Evolutionary conservation across 805 yeast species (phyloP).

Genomic region (Gaillardinia entomophila): DNA sequence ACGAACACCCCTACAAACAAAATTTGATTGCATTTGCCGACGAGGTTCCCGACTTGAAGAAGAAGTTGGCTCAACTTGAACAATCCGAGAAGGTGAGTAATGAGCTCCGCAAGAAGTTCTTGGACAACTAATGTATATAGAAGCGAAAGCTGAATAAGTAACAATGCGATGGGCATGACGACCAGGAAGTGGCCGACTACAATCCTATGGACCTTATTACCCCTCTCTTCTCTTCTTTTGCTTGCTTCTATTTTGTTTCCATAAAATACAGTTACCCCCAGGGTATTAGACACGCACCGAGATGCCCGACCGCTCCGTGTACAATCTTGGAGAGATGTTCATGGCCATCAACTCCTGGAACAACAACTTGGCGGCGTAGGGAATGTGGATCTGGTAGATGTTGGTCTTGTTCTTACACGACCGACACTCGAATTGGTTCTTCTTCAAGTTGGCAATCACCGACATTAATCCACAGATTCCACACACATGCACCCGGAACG

Average conservation of each 20-base stretch:
- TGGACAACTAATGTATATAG: constrained; percentile 12
- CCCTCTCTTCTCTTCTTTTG: too few species aligned
- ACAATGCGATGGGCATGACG: too few species aligned
- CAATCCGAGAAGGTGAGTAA: constrained; percentile 23
- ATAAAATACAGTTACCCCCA: constrained; percentile 12
- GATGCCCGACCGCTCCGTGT: constrained; percentile 81
- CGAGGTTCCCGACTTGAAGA: constrained; percentile 51
- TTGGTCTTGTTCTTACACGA: constrained; percentile 98
- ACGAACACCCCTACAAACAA: constrained; percentile 78
- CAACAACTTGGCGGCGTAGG: constrained; percentile 95
- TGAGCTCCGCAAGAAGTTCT: constrained; percentile 31
- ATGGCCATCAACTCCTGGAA: constrained; percentile 99
- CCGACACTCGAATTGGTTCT: constrained; percentile 97
- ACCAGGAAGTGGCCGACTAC: too few species aligned
- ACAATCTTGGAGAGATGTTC: constrained; percentile 96
- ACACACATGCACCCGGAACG: constrained; percentile 96
- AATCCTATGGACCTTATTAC: too few species aligned
- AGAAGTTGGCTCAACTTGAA: constrained; percentile 36
- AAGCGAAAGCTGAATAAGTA: too few species aligned
- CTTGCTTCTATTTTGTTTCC: too few species aligned
- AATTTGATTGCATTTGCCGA: constrained; percentile 85
- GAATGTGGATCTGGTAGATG: constrained; percentile 95
- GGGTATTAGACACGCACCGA: constrained; percentile 29
- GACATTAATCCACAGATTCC: constrained; percentile 98
- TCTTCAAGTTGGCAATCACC: constrained; percentile 94